Conservation (phyloP, 306 rosid genomes). For the Myrica gale region DNA sequence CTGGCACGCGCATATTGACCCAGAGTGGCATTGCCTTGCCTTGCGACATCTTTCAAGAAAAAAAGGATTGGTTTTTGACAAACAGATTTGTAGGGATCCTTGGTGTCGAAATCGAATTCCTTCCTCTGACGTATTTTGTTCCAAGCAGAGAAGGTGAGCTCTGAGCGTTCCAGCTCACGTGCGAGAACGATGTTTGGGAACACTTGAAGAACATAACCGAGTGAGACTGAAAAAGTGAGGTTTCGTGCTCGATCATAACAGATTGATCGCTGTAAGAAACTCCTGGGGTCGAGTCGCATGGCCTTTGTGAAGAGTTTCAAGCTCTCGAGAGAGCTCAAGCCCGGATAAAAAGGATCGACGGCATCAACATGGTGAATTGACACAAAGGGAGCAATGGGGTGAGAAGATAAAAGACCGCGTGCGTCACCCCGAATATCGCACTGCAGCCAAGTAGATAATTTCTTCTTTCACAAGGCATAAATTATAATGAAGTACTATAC, state of each 20-base stretch:
- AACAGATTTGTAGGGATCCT: constrained; percentile 59
- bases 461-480: neutral
- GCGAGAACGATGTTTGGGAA: constrained; percentile 54
- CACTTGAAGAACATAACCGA: constrained; percentile 72
- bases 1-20: constrained; percentile 52
- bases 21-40: constrained; percentile 49
- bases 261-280: constrained; percentile 70
- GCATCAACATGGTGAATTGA: constrained; percentile 81
- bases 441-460: constrained; percentile 32
- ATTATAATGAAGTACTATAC: too few relatives aligned
- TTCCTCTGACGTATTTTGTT: constrained; percentile 50
- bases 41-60: constrained; percentile 52
- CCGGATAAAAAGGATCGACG: constrained; percentile 67
- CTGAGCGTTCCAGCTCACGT: constrained; percentile 76
- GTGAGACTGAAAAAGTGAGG: constrained; percentile 60
- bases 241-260: constrained; percentile 53
- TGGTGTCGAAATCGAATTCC: constrained; percentile 70
- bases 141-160: constrained; percentile 79
- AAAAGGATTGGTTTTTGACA: constrained; percentile 64
- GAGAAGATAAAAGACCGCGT: constrained; percentile 74
- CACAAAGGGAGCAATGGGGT: constrained; percentile 76
- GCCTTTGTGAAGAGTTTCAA: constrained; percentile 64
- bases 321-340: constrained; percentile 59
- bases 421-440: constrained; percentile 74
- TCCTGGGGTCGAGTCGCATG: constrained; percentile 56